Evolutionary conservation across 371 early-diverging fungal species (phyloP), one percentile per base, ranked within the genome.

Genomic region (Coemansia linderi): DNA sequence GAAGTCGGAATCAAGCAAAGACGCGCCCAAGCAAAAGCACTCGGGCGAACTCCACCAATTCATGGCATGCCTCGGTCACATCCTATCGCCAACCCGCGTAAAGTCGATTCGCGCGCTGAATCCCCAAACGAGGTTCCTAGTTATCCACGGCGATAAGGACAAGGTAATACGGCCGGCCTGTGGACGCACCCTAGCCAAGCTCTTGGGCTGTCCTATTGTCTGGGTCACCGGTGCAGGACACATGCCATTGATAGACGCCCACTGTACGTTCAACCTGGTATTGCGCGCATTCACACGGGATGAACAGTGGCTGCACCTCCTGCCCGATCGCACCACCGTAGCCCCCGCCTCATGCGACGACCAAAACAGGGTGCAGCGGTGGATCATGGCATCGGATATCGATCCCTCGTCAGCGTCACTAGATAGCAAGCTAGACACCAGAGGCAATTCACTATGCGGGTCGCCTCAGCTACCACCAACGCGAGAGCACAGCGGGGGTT

Each of bases 81-180:
- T 65, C 0, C 65, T 79, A 40, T 68, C 57, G 54, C 10, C 70
- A 1, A 38, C 44, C 2, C 72, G 68, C 1, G 80, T 78, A 8
- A 62, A 71, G 3, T 13, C 36, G n/a, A 66, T 78, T 0, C 81
- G 63, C 13, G 40, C 38, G 3, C 67, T 43, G 5, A 66, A 74
- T n/a, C 74, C 70, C 5, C 46, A 37, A 1, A 75, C 78, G 0
- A 66, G 82, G 13, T 82, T 82, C 37, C 65, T 79, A 17, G 80
- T 82, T 1, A 72, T 82, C 48, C 82, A 82, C 38, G 82, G 82
- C 17, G 65, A 64, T 29, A 78, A 72, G 59, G 82, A 82, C 62
- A 52, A 65, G 1, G 82, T 82, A 8, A 81, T 82, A n/a, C 58
- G 82, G 3, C 65, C 70, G 4, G 24, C 65, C 17, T 73, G 82